A percentile compares a stretch with the other conserved stretches of the same genome.
phyloP scores from a whole-genome alignment of 2,329 filamentous ascomycete genomes.

The Coleophoma cylindrospora region DNA sequence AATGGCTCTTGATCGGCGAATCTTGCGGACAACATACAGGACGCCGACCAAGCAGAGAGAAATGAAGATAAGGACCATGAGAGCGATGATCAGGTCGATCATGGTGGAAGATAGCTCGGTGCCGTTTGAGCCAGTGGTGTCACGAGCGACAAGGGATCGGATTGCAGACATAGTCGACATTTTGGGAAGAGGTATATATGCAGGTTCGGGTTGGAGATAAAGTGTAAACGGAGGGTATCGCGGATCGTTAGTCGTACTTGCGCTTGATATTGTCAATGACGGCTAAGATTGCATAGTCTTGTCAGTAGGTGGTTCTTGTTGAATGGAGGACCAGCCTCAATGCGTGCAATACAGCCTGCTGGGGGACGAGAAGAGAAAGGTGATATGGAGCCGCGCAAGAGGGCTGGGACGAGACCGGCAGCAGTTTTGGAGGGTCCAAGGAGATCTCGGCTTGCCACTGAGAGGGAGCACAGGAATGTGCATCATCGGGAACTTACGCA shows the following conservation, averaged over 20 bases:
- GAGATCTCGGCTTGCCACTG: too few species aligned
- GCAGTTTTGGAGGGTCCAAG: too few species aligned
- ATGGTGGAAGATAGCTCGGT: slow-evolving; percentile 48
- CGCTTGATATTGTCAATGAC: too few species aligned
- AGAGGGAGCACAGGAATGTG: not conserved
- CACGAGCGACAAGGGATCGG: slow-evolving; percentile 42
- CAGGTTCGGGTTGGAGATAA: not conserved
- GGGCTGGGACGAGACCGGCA: too few species aligned
- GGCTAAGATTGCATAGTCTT: too few species aligned
- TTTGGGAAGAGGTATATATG: slow-evolving; percentile 5
- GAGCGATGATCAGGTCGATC: slow-evolving; percentile 72
- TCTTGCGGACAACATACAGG: slow-evolving; percentile 69
- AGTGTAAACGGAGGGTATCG: too few species aligned
- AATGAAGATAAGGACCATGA: slow-evolving; percentile 74
- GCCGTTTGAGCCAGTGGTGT: slow-evolving; percentile 30
- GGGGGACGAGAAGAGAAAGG: too few species aligned
- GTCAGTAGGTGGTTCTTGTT: too few species aligned
- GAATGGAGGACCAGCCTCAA: too few species aligned
- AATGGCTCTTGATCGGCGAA: slow-evolving; percentile 41
- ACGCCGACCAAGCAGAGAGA: slow-evolving; percentile 61
- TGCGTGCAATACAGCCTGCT: too few species aligned
- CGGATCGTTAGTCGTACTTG: too few species aligned
- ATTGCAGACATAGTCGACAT: slow-evolving; percentile 19
- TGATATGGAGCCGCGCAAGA: too few species aligned
- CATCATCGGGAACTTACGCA: slow-evolving; percentile 14